Conservation (phyloP, 2,329 filamentous ascomycete genomes). For the Fusarium veterinarium region DNA sequence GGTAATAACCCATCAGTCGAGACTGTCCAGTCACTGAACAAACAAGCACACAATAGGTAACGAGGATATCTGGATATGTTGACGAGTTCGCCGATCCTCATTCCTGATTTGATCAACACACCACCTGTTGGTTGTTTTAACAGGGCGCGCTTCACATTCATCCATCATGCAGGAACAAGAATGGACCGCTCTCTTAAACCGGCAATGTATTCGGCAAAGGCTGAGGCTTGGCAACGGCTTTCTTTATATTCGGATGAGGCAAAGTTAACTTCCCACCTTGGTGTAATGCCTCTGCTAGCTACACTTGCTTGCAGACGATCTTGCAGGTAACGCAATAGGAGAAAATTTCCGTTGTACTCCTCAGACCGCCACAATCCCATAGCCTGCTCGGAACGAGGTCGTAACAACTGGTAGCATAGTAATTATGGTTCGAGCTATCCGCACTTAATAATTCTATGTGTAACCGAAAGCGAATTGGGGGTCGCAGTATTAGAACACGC, state of each 20-base stretch:
- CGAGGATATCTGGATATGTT: not conserved
- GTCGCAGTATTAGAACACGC: not conserved
- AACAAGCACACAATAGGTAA: not conserved
- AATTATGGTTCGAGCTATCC: not conserved
- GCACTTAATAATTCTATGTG: not conserved
- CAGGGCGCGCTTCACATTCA: not conserved
- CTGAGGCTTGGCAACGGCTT: constrained; percentile 10
- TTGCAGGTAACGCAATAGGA: not conserved
- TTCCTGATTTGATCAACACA: not conserved
- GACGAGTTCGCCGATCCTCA: constrained; percentile 1
- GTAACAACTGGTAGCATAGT: not conserved
- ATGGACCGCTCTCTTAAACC: not conserved
- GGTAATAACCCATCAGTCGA: not conserved
- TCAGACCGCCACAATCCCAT: not conserved
- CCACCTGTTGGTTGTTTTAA: not conserved
- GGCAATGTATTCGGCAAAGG: constrained; percentile 1
- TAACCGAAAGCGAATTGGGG: not conserved
- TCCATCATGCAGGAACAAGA: not conserved
- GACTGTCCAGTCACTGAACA: not conserved
- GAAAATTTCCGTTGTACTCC: not conserved
- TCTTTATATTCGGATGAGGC: not conserved
- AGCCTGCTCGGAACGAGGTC: not conserved
- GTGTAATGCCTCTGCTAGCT: not conserved
- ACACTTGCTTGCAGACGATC: not conserved
- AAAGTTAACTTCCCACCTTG: not conserved